Evolutionary conservation across 805 yeast species (phyloP).

Genomic region (Spathaspora gorwiae): DNA sequence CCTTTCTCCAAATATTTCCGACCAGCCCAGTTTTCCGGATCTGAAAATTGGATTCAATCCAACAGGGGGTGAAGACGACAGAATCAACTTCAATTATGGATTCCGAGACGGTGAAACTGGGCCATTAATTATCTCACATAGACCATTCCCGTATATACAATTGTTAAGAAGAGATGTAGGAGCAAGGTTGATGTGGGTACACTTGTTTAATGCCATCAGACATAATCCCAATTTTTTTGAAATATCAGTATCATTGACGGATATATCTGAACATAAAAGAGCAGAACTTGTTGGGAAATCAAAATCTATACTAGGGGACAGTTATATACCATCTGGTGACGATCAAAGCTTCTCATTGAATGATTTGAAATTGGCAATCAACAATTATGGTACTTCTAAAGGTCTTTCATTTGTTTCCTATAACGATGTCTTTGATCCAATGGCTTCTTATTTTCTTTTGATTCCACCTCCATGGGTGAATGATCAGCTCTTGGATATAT

Average conservation of each 20-base stretch:
- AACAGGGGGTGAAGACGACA: background rate
- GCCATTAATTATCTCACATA: constrained; percentile 1
- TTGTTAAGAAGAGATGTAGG: constrained; percentile 7
- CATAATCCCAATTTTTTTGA: background rate
- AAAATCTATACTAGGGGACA: constrained; percentile 1
- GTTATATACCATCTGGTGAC: constrained; percentile 3
- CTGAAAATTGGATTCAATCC: background rate
- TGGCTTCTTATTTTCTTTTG: constrained; percentile 3
- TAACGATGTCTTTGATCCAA: constrained; percentile 1
- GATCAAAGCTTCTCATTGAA: background rate
- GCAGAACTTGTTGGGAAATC: background rate
- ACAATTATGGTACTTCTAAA: constrained; percentile 1
- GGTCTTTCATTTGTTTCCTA: constrained; percentile 2
- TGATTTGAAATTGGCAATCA: constrained; percentile 1
- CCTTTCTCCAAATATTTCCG: too few relatives aligned
- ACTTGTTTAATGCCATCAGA: background rate
- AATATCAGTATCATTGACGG: background rate
- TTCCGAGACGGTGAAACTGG: background rate
- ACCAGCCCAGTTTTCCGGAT: too few relatives aligned
- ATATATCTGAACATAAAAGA: background rate
- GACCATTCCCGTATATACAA: constrained; percentile 5
- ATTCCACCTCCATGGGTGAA: constrained; percentile 1
- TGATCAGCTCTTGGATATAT: constrained; percentile 3
- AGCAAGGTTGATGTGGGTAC: constrained; percentile 1
- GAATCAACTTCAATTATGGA: constrained; percentile 3